Evolutionary conservation across 306 rosid genomes (phyloP).

Genomic region (Lathyrus tuberosus): DNA sequence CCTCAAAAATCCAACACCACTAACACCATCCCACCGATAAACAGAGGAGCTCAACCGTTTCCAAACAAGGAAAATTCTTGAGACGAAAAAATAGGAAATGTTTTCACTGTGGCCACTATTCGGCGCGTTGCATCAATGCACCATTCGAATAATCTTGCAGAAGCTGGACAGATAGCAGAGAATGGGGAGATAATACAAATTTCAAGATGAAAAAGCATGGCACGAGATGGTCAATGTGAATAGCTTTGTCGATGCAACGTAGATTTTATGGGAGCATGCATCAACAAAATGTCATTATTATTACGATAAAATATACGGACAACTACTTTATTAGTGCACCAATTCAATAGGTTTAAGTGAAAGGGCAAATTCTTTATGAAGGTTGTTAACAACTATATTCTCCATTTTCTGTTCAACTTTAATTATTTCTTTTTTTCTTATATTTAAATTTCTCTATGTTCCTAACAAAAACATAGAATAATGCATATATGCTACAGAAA

Average conservation of each 20-base stretch:
- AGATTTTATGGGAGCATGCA: no score
- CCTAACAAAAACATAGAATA: neutral
- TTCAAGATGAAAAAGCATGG: neutral
- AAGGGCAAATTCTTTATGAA: neutral
- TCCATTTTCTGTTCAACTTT: neutral
- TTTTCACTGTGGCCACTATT: neutral
- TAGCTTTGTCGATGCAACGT: neutral
- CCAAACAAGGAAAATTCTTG: neutral
- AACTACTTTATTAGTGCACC: no score
- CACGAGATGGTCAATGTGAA: neutral
- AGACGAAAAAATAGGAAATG: neutral
- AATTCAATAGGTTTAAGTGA: neutral
- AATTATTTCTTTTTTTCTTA: neutral
- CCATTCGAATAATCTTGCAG: neutral
- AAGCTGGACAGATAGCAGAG: neutral
- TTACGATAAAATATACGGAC: no score
- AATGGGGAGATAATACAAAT: neutral
- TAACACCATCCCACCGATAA: neutral
- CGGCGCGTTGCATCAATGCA: neutral
- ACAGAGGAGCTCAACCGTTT: neutral
- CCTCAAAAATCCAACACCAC: neutral
- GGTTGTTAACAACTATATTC: neutral
- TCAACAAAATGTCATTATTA: no score
- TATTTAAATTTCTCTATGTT: neutral
- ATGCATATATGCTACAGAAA: constrained; percentile 5